Evolutionary conservation across 2,329 filamentous ascomycete species (phyloP), one percentile per base, ranked within the genome.

Genomic region (Fusarium austroafricanum): DNA sequence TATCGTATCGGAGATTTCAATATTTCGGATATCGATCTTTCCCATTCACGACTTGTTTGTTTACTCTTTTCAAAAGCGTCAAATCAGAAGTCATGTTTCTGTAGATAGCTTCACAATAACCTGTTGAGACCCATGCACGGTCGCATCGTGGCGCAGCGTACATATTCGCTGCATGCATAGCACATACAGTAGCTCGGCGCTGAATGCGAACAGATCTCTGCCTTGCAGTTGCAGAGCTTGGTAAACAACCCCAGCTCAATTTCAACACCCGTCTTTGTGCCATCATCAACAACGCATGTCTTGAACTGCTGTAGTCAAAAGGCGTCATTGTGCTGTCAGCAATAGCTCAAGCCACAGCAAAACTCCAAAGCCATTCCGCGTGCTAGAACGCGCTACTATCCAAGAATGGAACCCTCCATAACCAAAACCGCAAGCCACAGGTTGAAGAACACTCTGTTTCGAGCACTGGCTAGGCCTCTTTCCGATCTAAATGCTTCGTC

Each of bases 1-100:
- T 21, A 42, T 43, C 67, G 61, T 71, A 71, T 73, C 71, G 67
- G 71, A 65, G 59, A 69, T 58, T 69, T 69, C 57, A 50, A 38
- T 33, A 49, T 33, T 47, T 60, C 66, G 63, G 68, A 63, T 68
- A 68, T 61, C 53, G 44, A 71, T 57, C 50, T 63, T 70, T 68
- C 65, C 51, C 64, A 55, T 68, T 49, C 47, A 55, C 31, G 23
- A 39, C 54, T 67, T 67, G 66, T 69, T 69, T 69, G 39, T 67
- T 69, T 69, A 57, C 55, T 69, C 21, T 38, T 42, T 23, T 29
- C 18, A 11, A 18, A 17, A 35, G 21, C 11, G 31, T 56, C 55
- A 57, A 64, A 67, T 68, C 55, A 61, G 23, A 61, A 17, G 29
- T 18, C 37, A n/a, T 44, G 26, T 31, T 28, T 44, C 37, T 51